phyloP scores from a whole-genome alignment of 2,329 filamentous ascomycete species.

The Drechslera avenae region DNA sequence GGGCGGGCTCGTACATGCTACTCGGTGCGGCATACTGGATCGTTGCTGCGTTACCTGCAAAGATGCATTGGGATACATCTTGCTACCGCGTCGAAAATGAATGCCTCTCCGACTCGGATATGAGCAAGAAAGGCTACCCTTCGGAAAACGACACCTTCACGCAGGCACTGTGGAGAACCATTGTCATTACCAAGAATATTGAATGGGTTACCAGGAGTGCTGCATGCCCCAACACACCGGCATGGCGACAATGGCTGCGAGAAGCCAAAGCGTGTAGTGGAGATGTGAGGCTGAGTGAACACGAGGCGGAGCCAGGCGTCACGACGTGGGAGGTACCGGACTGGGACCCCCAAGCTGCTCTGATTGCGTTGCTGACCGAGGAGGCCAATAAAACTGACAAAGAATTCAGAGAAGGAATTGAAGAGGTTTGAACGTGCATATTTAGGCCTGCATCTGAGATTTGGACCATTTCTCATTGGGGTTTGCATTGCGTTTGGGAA shows the following conservation, averaged over 20 bases:
- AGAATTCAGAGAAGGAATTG: constrained; percentile 14
- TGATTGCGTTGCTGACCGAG: constrained; percentile 27
- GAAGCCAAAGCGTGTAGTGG: constrained; percentile 37
- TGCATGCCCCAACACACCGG: constrained; percentile 49
- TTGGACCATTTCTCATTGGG: background rate
- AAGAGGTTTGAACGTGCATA: constrained; percentile 21
- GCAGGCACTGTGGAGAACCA: constrained; percentile 56
- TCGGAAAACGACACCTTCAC: constrained; percentile 51
- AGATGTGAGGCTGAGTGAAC: constrained; percentile 19
- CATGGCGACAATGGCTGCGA: constrained; percentile 51
- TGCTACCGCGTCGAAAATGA: constrained; percentile 51
- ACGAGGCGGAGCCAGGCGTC: constrained; percentile 11
- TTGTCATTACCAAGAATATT: constrained; percentile 52
- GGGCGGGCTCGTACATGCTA: constrained; percentile 57
- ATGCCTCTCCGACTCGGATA: constrained; percentile 42
- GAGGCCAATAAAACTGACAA: constrained; percentile 26
- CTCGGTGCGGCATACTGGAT: constrained; percentile 59
- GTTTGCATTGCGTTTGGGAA: constrained; percentile 7
- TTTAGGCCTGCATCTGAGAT: background rate
- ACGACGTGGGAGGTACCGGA: constrained; percentile 43
- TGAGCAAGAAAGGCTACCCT: constrained; percentile 39
- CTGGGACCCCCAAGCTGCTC: constrained; percentile 39
- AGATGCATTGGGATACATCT: constrained; percentile 56
- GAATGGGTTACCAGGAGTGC: constrained; percentile 52
- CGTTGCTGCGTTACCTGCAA: constrained; percentile 55